Evolutionary conservation across 768 basidiomycete species (phyloP).

Genomic region (Trametes sanguinea): DNA sequence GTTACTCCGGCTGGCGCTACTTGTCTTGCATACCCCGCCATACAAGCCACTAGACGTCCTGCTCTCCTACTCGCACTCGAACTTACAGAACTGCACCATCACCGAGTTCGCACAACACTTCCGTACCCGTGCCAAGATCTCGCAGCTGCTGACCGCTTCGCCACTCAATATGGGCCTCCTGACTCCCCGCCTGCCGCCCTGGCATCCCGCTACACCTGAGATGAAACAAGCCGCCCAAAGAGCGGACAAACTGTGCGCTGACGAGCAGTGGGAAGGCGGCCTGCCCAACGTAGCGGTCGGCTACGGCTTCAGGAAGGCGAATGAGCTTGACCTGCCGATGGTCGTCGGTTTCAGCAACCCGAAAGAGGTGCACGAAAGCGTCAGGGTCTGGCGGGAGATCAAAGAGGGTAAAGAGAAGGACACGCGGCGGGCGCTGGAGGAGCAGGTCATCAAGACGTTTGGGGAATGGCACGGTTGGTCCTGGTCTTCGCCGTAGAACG

Average conservation of each 20-base stretch:
- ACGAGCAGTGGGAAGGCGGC: constrained; percentile 44
- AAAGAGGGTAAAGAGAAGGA: constrained; percentile 39
- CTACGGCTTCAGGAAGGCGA: constrained; percentile 58
- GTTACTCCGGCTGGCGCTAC: constrained; percentile 77
- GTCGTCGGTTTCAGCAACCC: constrained; percentile 74
- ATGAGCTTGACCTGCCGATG: constrained; percentile 52
- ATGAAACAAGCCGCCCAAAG: constrained; percentile 46
- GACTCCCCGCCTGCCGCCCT: constrained; percentile 54
- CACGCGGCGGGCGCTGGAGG: constrained; percentile 47
- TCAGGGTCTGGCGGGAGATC: constrained; percentile 67
- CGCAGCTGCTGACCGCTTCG: constrained; percentile 74
- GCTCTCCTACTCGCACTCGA: constrained; percentile 81
- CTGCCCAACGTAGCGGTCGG: constrained; percentile 73
- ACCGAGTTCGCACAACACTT: constrained; percentile 58
- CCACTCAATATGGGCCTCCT: constrained; percentile 86
- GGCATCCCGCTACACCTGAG: constrained; percentile 74
- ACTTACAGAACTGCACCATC: constrained; percentile 69
- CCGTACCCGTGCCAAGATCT: constrained; percentile 60
- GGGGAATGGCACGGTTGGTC: constrained; percentile 41
- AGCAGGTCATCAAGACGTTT: constrained; percentile 46
- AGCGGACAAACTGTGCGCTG: constrained; percentile 34
- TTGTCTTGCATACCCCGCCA: constrained; percentile 66
- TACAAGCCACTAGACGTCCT: constrained; percentile 76
- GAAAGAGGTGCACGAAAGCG: constrained; percentile 72
- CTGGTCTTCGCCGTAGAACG: constrained; percentile 60